Conservation (phyloP, 495 filamentous ascomycete species). For the Penicillium canariense region DNA sequence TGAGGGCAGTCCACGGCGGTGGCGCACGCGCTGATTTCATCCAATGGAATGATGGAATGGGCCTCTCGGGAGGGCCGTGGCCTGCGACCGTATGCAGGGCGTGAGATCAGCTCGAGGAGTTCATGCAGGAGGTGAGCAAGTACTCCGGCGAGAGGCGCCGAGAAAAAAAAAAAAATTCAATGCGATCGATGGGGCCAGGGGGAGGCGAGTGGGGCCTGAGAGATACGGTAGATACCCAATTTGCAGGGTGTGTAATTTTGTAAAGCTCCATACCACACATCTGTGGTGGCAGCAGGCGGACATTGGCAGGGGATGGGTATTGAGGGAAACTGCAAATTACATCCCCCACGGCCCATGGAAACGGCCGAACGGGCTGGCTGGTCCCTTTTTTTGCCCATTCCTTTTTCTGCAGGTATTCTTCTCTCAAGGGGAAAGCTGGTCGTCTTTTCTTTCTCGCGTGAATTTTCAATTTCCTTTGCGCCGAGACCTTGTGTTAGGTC, state of each 20-base stretch:
- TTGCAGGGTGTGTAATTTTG: background rate
- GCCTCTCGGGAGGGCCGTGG: constrained; percentile 1
- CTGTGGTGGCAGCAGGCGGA: background rate
- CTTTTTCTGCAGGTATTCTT: background rate
- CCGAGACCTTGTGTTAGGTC: background rate
- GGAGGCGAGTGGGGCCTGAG: background rate
- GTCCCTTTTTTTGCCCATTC: constrained; percentile 2
- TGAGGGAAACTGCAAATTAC: background rate
- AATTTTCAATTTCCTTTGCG: background rate
- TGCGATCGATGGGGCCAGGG: background rate
- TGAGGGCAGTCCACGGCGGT: background rate
- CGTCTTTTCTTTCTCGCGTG: constrained; percentile 2
- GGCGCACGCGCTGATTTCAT: background rate
- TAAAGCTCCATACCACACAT: background rate
- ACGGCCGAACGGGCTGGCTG: background rate
- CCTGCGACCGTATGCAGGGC: background rate
- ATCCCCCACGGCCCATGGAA: background rate
- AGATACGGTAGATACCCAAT: background rate
- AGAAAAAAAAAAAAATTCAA: background rate
- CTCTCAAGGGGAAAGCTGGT: background rate
- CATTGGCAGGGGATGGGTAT: background rate
- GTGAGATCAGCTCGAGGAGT: constrained; percentile 11
- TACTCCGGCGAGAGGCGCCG: background rate
- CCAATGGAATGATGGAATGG: background rate
- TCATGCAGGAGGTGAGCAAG: constrained; percentile 8